A percentile compares a stretch with the other conserved stretches of the same genome.
Conservation (phyloP, 2,329 filamentous ascomycete species). For the Pyrenophora seminiperda region DNA sequence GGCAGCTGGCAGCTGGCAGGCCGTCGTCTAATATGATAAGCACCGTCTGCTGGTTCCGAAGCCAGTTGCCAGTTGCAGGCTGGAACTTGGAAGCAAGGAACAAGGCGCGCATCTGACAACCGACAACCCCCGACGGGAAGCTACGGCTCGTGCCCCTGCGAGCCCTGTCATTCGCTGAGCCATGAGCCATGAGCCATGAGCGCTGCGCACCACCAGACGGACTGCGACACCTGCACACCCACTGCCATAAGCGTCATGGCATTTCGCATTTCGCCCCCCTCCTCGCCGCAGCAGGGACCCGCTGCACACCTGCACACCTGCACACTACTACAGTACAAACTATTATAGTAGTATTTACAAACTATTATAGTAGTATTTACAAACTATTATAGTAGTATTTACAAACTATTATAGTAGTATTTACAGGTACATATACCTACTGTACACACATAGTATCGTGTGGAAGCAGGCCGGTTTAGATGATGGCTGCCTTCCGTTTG, state of each 20-base stretch:
- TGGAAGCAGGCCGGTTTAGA: no score
- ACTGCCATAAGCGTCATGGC: slow-evolving; percentile 20
- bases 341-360: no score
- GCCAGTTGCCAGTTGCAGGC: not conserved
- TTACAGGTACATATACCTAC: no score
- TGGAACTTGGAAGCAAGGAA: slow-evolving; percentile 24
- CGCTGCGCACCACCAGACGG: slow-evolving; percentile 25
- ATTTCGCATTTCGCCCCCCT: no score
- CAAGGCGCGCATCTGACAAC: slow-evolving; percentile 19
- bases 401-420: no score
- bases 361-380: no score
- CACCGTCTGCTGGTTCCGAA: slow-evolving; percentile 15
- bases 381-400: no score
- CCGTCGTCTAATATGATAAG: no score
- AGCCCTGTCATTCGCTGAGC: slow-evolving; percentile 19
- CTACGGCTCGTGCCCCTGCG: slow-evolving; percentile 22
- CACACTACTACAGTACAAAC: no score
- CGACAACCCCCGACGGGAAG: slow-evolving; percentile 22
- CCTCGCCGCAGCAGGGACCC: slow-evolving; percentile 14
- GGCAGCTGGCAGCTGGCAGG: slow-evolving; percentile 11
- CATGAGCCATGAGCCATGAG: no score
- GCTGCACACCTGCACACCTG: no score
- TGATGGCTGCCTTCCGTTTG: slow-evolving; percentile 34
- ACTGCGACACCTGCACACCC: slow-evolving; percentile 11
- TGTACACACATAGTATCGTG: no score